A percentile compares a stretch with the other conserved stretches of the same genome.
phyloP scores from a whole-genome alignment of 2,329 filamentous ascomycete species.

The Aspergillus nomiae region DNA sequence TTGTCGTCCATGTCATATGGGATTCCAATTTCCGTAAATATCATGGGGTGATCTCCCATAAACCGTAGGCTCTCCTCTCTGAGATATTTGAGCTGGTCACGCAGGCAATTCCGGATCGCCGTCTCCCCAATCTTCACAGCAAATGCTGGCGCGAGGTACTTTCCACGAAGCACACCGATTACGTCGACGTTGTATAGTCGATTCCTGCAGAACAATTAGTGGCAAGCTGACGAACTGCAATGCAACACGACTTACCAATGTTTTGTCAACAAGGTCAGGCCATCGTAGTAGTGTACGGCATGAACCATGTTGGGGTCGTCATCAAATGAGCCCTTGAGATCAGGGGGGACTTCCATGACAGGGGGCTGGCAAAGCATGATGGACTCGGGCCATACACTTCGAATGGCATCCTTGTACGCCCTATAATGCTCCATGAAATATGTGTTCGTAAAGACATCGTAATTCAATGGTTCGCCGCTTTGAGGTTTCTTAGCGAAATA shows the following conservation, averaged over 20 bases:
- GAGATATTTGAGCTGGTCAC: constrained; percentile 81
- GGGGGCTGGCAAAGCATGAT: constrained; percentile 91
- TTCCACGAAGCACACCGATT: constrained; percentile 84
- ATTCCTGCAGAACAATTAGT: constrained; percentile 57
- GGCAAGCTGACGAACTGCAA: not conserved
- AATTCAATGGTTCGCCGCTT: constrained; percentile 73
- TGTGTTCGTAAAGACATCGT: constrained; percentile 83
- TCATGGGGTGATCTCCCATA: constrained; percentile 82
- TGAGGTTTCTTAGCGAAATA: constrained; percentile 82
- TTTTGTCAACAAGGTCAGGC: constrained; percentile 94
- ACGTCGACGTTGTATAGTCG: constrained; percentile 96
- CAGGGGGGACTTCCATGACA: constrained; percentile 86
- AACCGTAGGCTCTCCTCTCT: constrained; percentile 84
- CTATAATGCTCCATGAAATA: constrained; percentile 90
- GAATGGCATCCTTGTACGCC: constrained; percentile 72
- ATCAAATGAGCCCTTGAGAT: constrained; percentile 81
- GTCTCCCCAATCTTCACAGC: constrained; percentile 91
- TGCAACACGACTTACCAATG: constrained; percentile 65
- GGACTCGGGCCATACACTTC: constrained; percentile 73
- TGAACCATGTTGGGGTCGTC: constrained; percentile 91
- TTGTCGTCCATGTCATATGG: constrained; percentile 99
- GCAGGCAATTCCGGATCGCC: constrained; percentile 90
- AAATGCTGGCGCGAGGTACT: constrained; percentile 85
- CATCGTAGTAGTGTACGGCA: constrained; percentile 94
- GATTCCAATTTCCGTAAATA: constrained; percentile 95